phyloP scores from a whole-genome alignment of 2,329 filamentous ascomycete species.

The Cytospora piceicola region DNA sequence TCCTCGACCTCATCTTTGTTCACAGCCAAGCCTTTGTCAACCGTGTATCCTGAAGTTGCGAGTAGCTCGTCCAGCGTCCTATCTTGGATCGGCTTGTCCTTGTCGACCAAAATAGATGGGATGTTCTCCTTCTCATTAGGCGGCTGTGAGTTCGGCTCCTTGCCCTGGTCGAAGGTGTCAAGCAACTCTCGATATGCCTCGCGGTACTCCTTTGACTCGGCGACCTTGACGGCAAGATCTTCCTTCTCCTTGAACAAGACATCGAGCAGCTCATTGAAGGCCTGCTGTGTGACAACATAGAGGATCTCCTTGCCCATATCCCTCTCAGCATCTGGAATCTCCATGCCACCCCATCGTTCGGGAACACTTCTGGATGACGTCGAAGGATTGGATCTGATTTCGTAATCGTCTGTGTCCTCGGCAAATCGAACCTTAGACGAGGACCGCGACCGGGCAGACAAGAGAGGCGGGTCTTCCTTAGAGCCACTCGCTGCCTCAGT shows the following conservation, averaged over 20 bases:
- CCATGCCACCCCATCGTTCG: constrained; percentile 77
- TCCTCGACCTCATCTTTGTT: constrained; percentile 2
- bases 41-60: constrained; percentile 49
- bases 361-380: constrained; percentile 73
- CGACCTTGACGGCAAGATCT: constrained; percentile 71
- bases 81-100: constrained; percentile 36
- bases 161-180: constrained; percentile 44
- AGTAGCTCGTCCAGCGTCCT: constrained; percentile 48
- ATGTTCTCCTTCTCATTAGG: constrained; percentile 34
- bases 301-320: constrained; percentile 87
- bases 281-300: constrained; percentile 89
- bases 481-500: constrained; percentile 46
- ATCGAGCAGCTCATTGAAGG: constrained; percentile 91
- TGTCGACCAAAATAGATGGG: constrained; percentile 21
- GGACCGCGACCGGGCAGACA: constrained; percentile 66
- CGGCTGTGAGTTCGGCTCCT: constrained; percentile 1
- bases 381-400: constrained; percentile 71
- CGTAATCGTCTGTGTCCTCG: constrained; percentile 71
- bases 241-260: constrained; percentile 82
- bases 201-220: constrained; percentile 64
- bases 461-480: constrained; percentile 44
- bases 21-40: constrained; percentile 37
- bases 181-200: constrained; percentile 58
- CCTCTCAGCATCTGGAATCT: constrained; percentile 77
- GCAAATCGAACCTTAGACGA: constrained; percentile 80